Conservation (phyloP, 495 filamentous ascomycete genomes). For the Halenospora varia region DNA sequence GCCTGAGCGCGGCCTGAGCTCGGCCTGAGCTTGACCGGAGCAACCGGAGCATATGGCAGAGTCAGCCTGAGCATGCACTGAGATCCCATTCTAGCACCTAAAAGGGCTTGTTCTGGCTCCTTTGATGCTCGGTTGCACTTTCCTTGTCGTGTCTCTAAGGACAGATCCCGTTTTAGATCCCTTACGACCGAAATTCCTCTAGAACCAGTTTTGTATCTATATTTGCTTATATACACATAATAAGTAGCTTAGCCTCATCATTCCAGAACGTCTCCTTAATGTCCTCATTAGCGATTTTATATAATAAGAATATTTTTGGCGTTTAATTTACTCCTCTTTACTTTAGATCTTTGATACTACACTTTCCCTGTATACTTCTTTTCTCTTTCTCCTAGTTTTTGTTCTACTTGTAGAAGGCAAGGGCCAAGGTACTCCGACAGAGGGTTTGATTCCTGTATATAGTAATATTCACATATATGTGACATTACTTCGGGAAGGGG, state of each 20-base stretch:
- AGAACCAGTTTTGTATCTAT: not conserved
- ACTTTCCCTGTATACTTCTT: not conserved
- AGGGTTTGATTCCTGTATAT: not conserved
- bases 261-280: not conserved
- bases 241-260: not conserved
- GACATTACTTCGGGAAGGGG: not conserved
- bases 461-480: no score
- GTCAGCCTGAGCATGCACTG: constrained; percentile 11
- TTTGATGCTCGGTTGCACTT: constrained; percentile 1
- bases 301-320: not conserved
- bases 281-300: not conserved
- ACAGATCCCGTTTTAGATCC: not conserved
- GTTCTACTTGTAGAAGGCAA: not conserved
- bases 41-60: constrained; percentile 8
- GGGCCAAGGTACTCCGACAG: not conserved
- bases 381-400: not conserved
- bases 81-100: constrained; percentile 1
- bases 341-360: not conserved
- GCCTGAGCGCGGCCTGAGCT: not conserved
- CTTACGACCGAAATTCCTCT: not conserved
- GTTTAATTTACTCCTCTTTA: not conserved
- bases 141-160: not conserved
- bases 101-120: not conserved
- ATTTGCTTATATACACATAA: not conserved
- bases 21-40: not conserved